Percentiles rank a stretch among this genome's conserved stretches.
phyloP scores from a whole-genome alignment of 2,329 filamentous ascomycete genomes.

The Atkinsonella hypoxylon region DNA sequence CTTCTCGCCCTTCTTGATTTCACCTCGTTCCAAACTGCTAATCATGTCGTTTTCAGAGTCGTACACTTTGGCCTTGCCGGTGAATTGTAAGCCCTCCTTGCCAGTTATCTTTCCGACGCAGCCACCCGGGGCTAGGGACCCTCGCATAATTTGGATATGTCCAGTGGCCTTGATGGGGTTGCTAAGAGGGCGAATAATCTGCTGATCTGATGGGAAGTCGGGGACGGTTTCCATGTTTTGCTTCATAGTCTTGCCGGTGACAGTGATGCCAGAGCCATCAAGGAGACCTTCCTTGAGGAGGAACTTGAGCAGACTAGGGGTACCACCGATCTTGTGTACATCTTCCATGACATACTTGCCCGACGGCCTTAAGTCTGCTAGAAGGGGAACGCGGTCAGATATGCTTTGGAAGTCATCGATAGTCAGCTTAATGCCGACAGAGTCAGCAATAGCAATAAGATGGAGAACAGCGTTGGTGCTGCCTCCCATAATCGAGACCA shows the following conservation, averaged over 20 bases:
- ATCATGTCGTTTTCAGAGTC: constrained; percentile 77
- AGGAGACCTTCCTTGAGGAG: constrained; percentile 74
- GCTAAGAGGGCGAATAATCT: constrained; percentile 67
- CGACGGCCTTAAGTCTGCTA: constrained; percentile 74
- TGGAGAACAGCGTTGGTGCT: constrained; percentile 81
- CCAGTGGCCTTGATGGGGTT: constrained; percentile 81
- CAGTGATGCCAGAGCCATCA: constrained; percentile 67
- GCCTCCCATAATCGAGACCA: constrained; percentile 72
- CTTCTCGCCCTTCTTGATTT: constrained; percentile 77
- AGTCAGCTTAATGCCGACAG: constrained; percentile 68
- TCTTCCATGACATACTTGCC: constrained; percentile 83
- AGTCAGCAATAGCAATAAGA: constrained; percentile 72
- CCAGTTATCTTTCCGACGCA: constrained; percentile 91
- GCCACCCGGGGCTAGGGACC: constrained; percentile 74
- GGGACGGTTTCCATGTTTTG: constrained; percentile 72
- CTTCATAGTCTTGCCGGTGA: constrained; percentile 81
- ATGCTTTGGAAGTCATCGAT: constrained; percentile 81
- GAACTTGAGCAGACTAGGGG: constrained; percentile 77
- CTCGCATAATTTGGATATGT: constrained; percentile 79
- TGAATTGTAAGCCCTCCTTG: constrained; percentile 79
- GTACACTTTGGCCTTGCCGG: constrained; percentile 70
- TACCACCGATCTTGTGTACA: constrained; percentile 75
- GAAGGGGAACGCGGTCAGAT: constrained; percentile 65
- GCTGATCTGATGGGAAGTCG: constrained; percentile 62
- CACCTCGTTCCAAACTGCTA: constrained; percentile 59